Evolutionary conservation across 805 yeast genomes (phyloP), one percentile per base, ranked within the genome.

Genomic region (Maudiozyma pseudohumilis): DNA sequence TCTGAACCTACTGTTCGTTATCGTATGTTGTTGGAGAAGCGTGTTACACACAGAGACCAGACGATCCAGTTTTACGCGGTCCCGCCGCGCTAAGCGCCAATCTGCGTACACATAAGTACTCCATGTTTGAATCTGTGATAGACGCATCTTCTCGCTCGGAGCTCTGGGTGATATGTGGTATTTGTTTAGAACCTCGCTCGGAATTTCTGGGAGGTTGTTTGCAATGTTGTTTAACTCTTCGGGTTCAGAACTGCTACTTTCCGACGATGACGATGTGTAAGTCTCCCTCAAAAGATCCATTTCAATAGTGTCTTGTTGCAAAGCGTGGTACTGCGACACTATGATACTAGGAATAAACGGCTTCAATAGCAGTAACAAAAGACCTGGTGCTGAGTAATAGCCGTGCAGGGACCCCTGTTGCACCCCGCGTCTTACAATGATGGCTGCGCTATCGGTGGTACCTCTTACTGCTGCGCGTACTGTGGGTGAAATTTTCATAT

Each of bases 41-140:
- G 24, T 22, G 28, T 47, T 48, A 27, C 44, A 41, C 6, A 35
- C 19, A 23, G 15, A 13, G 11, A 50, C 22, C 21, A 44, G 16
- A 11, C 35, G 32, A 25, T 40, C 40, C n/a, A 56, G 29, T 11
- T 33, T n/a, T 8, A 13, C 32, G 13, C 51, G 36, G 20, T 53
- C 53, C 20, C n/a, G 32, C 11, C 23, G 8, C 7, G 38, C 40
- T 2, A 52, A 46, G 18, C 57, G 42, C 50, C 53, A 49, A 36
- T 56, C 59, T 2, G 52, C 29, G 38, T 49, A 55, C 4, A 53
- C 29, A 40, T 52, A 57, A 1, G 49, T 40, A 12, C 43, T 34
- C 49, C 49, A 46, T n/a, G 29, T 24, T 5, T 11, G 15, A 5
- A 17, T 9, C 16, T 18, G 11, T 8, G 8, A 19, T n/a, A 11